Percentiles rank a stretch among this genome's conserved stretches.
Conservation (phyloP, 768 basidiomycete species). For the Amanita jacksonii region DNA sequence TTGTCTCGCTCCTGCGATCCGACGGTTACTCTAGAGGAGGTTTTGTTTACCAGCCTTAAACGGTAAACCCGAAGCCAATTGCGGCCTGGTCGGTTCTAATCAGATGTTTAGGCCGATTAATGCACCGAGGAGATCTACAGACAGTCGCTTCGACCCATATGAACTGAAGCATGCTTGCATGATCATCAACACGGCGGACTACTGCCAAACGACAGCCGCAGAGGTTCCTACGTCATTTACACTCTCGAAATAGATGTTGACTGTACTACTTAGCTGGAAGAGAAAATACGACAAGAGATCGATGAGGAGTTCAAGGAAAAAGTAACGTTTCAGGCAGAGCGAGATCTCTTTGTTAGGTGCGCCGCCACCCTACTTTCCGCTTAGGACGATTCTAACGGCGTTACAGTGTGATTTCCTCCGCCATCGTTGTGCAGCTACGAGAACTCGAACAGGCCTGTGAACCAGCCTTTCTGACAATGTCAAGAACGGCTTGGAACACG, state of each 20-base stretch:
- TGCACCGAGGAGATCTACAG: conserved; percentile 59
- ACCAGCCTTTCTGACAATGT: conserved; percentile 64
- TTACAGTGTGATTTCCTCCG: conserved; percentile 70
- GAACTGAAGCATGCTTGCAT: conserved; percentile 79
- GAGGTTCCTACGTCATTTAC: conserved; percentile 45
- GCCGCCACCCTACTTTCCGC: conserved; percentile 10
- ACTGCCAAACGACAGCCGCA: conserved; percentile 84
- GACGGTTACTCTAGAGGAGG: conserved; percentile 57
- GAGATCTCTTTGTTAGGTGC: conserved; percentile 85
- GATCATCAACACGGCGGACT: conserved; percentile 96
- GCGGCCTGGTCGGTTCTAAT: neutral
- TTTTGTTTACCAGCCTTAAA: conserved; percentile 66
- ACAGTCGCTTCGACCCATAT: conserved; percentile 65
- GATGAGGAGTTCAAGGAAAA: conserved; percentile 67
- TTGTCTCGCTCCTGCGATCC: conserved; percentile 3
- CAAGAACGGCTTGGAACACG: conserved; percentile 69
- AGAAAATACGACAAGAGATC: conserved; percentile 80
- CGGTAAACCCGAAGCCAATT: conserved; percentile 31
- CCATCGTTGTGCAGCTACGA: conserved; percentile 68
- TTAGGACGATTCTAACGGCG: neutral
- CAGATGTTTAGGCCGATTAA: conserved; percentile 24
- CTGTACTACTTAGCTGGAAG: conserved; percentile 59
- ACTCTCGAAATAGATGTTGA: neutral
- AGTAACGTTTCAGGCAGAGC: conserved; percentile 74
- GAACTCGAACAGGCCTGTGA: conserved; percentile 87